These are phyloP conservation scores for Tylopilus felleus DNA, from an alignment of 768 basidiomycete species.

Conservation along the genomic window DNA sequence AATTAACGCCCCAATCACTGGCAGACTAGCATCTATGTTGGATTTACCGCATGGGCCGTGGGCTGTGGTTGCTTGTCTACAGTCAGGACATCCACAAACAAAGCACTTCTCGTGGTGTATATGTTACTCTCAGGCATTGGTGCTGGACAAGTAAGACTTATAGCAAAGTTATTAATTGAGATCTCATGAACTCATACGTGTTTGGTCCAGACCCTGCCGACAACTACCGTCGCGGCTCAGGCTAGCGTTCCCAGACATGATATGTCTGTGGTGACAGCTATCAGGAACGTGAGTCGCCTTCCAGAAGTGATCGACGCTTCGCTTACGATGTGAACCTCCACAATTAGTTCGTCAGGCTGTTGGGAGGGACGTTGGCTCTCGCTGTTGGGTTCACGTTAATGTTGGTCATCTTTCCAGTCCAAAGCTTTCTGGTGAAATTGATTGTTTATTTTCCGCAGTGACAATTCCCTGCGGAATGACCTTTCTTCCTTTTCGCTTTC, in stretches of 20 bases:
- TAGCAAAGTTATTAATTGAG: not conserved
- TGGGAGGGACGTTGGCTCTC: constrained; percentile 68
- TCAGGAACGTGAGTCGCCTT: constrained; percentile 48
- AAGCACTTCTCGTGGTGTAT: constrained; percentile 52
- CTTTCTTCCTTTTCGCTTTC: constrained; percentile 40
- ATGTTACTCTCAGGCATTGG: constrained; percentile 61
- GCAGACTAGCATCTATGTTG: constrained; percentile 44
- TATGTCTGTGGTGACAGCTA: constrained; percentile 74
- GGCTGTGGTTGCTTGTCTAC: constrained; percentile 71
- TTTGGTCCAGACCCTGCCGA: constrained; percentile 46
- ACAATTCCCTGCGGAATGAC: constrained; percentile 45
- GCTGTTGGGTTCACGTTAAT: constrained; percentile 61
- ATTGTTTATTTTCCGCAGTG: constrained; percentile 21
- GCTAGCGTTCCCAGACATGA: constrained; percentile 67
- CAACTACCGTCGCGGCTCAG: constrained; percentile 69
- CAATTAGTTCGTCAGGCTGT: constrained; percentile 57
- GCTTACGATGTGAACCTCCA: not conserved
- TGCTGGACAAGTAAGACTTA: constrained; percentile 49
- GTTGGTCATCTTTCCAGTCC: constrained; percentile 26
- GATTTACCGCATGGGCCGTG: constrained; percentile 67
- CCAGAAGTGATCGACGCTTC: not conserved
- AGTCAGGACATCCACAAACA: constrained; percentile 44
- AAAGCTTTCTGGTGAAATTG: not conserved
- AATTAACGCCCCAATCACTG: not conserved
- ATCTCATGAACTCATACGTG: not conserved